Percentiles rank a stretch among this genome's conserved stretches.
Evolutionary conservation across 352 stramenopile species (phyloP).

Genomic region (Aphanomyces invadans): DNA sequence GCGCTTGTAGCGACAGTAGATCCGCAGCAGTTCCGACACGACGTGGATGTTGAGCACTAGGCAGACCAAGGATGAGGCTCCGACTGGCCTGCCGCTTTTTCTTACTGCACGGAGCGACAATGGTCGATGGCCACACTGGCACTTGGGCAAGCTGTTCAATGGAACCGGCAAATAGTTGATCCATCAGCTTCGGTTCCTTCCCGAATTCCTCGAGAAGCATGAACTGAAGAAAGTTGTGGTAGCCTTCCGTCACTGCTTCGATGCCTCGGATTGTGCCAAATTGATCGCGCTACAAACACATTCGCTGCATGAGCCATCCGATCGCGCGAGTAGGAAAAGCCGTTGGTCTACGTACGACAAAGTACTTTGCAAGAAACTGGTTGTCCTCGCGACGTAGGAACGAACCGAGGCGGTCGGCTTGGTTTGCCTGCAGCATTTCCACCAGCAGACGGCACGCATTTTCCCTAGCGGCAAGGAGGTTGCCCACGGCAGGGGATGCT

Average conservation of each 20-base stretch:
- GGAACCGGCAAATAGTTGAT: conserved; percentile 61
- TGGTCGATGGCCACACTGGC: not conserved
- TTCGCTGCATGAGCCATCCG: too few relatives aligned
- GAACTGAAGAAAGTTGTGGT: conserved; percentile 86
- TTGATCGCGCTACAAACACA: conserved; percentile 58
- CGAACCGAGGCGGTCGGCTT: conserved; percentile 70
- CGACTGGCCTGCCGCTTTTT: not conserved
- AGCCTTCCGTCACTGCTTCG: conserved; percentile 82
- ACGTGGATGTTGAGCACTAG: conserved; percentile 64
- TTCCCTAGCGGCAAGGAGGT: conserved; percentile 28
- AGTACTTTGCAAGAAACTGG: conserved; percentile 83
- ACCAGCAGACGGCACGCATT: conserved; percentile 73
- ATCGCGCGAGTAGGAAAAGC: too few relatives aligned
- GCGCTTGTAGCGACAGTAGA: conserved; percentile 53
- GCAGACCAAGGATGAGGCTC: too few relatives aligned
- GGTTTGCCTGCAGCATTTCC: conserved; percentile 82
- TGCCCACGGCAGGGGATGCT: not conserved
- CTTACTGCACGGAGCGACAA: conserved; percentile 18
- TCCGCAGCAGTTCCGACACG: conserved; percentile 50
- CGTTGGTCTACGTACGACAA: conserved; percentile 37
- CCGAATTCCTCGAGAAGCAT: conserved; percentile 81
- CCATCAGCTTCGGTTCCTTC: conserved; percentile 59
- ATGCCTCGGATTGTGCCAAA: conserved; percentile 84
- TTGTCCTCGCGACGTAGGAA: conserved; percentile 74
- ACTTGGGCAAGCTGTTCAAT: conserved; percentile 39